phyloP scores from a whole-genome alignment of 140 eudicot species.

The Flaveria floridana region DNA sequence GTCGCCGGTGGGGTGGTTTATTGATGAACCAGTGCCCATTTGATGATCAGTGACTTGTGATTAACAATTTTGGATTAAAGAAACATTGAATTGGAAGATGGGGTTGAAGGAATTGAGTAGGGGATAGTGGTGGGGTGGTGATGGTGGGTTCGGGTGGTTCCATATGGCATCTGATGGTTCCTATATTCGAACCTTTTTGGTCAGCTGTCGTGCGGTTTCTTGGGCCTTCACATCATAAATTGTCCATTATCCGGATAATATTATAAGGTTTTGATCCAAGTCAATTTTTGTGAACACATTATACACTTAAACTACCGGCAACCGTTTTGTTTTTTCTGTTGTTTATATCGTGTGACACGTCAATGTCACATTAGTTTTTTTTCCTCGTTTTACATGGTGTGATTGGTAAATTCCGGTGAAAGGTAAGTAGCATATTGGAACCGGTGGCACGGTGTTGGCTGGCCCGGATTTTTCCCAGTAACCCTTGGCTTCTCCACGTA shows the following conservation, averaged over 20 bases:
- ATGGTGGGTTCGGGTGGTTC: slow-evolving; percentile 10
- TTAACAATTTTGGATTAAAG: background rate
- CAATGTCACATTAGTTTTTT: too few species aligned
- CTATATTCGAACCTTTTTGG: background rate
- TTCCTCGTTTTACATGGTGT: too few species aligned
- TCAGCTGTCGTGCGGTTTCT: slow-evolving; percentile 5
- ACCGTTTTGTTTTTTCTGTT: too few species aligned
- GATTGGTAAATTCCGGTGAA: too few species aligned
- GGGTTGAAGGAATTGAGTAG: slow-evolving; percentile 2
- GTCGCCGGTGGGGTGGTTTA: slow-evolving; percentile 51
- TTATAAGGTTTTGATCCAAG: too few species aligned
- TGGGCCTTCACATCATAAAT: slow-evolving; percentile 17
- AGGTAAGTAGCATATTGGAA: too few species aligned
- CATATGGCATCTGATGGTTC: background rate
- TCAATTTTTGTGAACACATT: too few species aligned
- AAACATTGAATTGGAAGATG: background rate
- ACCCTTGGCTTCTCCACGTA: too few species aligned
- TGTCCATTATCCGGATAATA: slow-evolving; percentile 9
- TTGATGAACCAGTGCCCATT: slow-evolving; percentile 84
- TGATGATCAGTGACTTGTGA: background rate
- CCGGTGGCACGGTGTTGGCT: too few species aligned
- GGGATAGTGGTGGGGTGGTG: background rate
- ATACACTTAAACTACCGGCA: too few species aligned
- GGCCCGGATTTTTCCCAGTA: too few species aligned
- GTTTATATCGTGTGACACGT: too few species aligned